These are phyloP conservation scores for Orychophragmus violaceus DNA, from an alignment of 345 rosid species.

Conservation along the genomic window DNA sequence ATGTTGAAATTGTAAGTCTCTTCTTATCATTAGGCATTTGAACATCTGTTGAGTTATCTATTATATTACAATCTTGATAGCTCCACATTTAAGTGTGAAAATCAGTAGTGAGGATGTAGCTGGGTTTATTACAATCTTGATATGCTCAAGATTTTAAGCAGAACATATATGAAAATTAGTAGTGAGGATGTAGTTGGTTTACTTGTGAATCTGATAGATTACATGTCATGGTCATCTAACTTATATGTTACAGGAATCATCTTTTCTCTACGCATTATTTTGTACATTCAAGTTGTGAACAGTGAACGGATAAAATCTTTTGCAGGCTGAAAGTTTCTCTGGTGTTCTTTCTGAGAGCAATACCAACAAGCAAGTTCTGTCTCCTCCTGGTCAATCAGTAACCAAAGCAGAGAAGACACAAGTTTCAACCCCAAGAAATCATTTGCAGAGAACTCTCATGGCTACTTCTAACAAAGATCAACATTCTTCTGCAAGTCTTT, in stretches of 20 bases:
- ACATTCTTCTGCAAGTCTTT: slow-evolving; percentile 41
- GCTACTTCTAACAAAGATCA: slow-evolving; percentile 42
- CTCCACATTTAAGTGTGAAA: neutral
- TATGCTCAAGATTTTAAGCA: neutral
- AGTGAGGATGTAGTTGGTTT: neutral
- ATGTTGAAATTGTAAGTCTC: slow-evolving; percentile 38
- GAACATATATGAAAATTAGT: neutral
- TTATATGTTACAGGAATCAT: neutral
- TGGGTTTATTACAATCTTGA: neutral
- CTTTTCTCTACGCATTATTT: neutral
- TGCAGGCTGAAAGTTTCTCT: slow-evolving; percentile 47
- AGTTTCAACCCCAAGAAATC: slow-evolving; percentile 52
- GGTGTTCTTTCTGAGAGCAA: slow-evolving; percentile 57
- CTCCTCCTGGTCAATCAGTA: slow-evolving; percentile 55
- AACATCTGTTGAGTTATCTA: neutral
- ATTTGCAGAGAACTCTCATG: slow-evolving; percentile 35
- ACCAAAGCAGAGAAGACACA: slow-evolving; percentile 35
- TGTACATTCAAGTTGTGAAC: neutral
- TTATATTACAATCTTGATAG: neutral
- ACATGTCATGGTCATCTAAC: neutral
- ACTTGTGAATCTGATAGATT: neutral
- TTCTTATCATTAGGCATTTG: neutral
- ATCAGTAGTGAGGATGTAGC: neutral
- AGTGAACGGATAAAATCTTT: neutral
- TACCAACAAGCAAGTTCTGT: slow-evolving; percentile 36